Base-by-base conservation (phyloP, 2,329 filamentous ascomycete species). In the Endocalyx cinctus region DNA sequence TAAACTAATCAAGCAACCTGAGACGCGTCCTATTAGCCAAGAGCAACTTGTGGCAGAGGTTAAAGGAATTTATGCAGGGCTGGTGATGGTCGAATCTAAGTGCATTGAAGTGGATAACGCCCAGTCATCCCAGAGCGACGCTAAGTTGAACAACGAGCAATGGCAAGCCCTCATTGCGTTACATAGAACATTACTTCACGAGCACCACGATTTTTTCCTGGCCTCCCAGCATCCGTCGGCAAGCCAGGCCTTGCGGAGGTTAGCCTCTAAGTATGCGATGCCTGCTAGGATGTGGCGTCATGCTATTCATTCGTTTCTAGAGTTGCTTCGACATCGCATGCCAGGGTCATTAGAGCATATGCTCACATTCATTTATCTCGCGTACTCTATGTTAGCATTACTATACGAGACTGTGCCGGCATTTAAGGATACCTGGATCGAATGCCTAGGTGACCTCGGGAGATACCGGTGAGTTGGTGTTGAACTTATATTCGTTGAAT, bases 221-320 rank as follows among this genome's bases (percentile, higher is more conserved):
- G 87, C 87, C 0, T 84, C 77, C 0, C 87, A 95, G 45, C 87
- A 95, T 51, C 88, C 87, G 0, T 82, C 79, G 0, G 84, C 86
- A 0, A 82, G 72, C 14, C 69, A 71, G 0, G 75, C 79, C 0
- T 56, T 95, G 0, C 69, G 74, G 3, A 66, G 74, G 0, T 59
- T 94, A 0, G 81, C 87, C 0, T 71, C 72, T 0, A 89, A 90
- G 41, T 94, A 94, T 46, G 78, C 79, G 0, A 94, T 95, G 85
- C 88, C 88, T 0, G 86, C 85, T 0, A 69, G 88, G 0, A 89
- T 96, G 84, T 96, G 89, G 89, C 73, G 85, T 0, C 84, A 92
- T 46, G 88, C 85, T 0, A 95, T 96, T 4, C 86, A 92, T 50
- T 79, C 77, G 0, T 89, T 89, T 37, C 66, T 94, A 0, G 86